Percentiles rank a stretch among this genome's conserved stretches.
These are phyloP conservation scores for Suhomyces sp. DNA, from an alignment of 805 yeast species.

Conservation along the genomic window DNA sequence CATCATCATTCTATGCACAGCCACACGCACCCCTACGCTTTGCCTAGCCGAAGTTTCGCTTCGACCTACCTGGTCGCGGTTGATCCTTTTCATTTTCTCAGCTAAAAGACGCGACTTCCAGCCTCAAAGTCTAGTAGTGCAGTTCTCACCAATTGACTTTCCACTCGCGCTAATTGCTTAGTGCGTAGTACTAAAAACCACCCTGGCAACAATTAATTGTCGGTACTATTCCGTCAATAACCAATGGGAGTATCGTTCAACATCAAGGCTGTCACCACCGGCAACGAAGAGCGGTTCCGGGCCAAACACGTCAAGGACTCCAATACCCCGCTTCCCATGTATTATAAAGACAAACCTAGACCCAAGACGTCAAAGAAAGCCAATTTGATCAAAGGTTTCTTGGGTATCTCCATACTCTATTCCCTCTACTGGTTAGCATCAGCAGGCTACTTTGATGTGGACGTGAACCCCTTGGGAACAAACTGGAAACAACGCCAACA, in stretches of 20 bases:
- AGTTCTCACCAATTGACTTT: too few relatives aligned
- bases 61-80: too few relatives aligned
- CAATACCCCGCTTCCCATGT: constrained; percentile 27
- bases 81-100: too few relatives aligned
- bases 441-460: constrained; percentile 7
- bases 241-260: constrained; percentile 14
- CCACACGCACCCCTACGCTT: too few relatives aligned
- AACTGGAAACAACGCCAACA: constrained; percentile 51
- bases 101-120: too few relatives aligned
- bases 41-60: too few relatives aligned
- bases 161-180: too few relatives aligned
- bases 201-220: too few relatives aligned
- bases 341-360: constrained; percentile 36
- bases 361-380: constrained; percentile 10
- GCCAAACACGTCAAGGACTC: constrained; percentile 14
- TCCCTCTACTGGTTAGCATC: constrained; percentile 28
- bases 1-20: too few relatives aligned
- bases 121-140: too few relatives aligned
- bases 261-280: constrained; percentile 10
- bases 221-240: too few relatives aligned
- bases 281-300: constrained; percentile 17
- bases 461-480: constrained; percentile 1
- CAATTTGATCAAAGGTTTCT: constrained; percentile 46
- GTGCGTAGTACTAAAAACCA: too few relatives aligned
- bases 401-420: constrained; percentile 42